Base-by-base conservation (phyloP, 352 stramenopile species). In the Pythium brassicae region DNA sequence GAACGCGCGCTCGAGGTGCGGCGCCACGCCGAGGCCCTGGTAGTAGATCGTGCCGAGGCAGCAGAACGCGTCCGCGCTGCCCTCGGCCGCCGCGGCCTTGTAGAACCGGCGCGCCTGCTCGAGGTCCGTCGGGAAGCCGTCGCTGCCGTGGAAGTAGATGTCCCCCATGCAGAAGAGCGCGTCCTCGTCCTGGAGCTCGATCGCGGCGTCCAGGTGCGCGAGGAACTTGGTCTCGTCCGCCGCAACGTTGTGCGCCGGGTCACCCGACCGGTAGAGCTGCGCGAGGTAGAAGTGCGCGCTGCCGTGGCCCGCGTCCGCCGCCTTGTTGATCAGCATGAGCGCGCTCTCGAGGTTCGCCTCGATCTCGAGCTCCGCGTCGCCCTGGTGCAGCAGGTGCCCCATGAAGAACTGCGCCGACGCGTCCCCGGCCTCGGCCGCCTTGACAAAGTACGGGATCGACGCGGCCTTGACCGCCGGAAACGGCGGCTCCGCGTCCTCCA, bases 81-180 rank as follows among this genome's bases (percentile, higher is more conserved):
- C 83, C 34, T 78, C 72, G 26, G 88, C 69, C 2, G 83, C 85
- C 37, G 86, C 76, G 0, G 62, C 71, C 62, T 83, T 65, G 69
- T 94, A 94, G 59, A 92, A 93, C 4, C 61, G 49, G 11, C 57
- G 76, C 19, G 79, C 79, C 47, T 90, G 78, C 51, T 92, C 70
- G n/a, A 85, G 57, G 57, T 92, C 74, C 45, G 83, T 68, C 0
- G 75, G 72, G 45, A 92, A 92, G 19, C 76, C 83, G 47, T 93
- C 83, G 52, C 73, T 91, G 53, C 83, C 83, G 55, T 91, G 78
- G 59, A 85, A 90, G 64, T 92, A 92, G 15, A 92, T 89, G 58
- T 95, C 85, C 10, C 79, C 85, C 81, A 92, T 89, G 65, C 83
- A 94, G 43, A 91, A 93, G 49, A 86, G 63, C 40, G 85, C 85